Percentiles rank a stretch among this genome's conserved stretches.
phyloP scores from a whole-genome alignment of 1,139 yeast genomes.

The Suhomyces taliae region DNA sequence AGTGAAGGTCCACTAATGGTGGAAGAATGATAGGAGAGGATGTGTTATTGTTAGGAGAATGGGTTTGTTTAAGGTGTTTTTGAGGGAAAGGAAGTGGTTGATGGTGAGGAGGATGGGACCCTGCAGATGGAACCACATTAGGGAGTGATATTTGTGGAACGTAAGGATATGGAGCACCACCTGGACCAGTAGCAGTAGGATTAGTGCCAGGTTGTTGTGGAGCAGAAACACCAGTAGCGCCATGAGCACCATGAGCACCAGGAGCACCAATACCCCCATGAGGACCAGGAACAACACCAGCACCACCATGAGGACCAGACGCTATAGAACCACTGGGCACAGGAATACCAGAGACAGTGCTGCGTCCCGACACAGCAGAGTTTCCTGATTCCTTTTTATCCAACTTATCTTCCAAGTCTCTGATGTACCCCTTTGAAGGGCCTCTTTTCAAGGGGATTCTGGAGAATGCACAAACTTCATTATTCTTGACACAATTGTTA shows the following conservation, averaged over 20 bases:
- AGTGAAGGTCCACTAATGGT: slow-evolving; percentile 21
- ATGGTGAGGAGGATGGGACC: slow-evolving; percentile 9
- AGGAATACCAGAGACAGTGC: neutral
- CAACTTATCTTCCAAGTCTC: slow-evolving; percentile 41
- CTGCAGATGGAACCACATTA: neutral
- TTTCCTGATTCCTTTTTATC: slow-evolving; percentile 10
- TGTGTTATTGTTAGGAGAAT: slow-evolving; percentile 16
- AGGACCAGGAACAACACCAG: too few relatives aligned
- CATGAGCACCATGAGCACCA: too few relatives aligned
- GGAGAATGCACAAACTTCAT: slow-evolving; percentile 60
- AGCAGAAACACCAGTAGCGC: too few relatives aligned
- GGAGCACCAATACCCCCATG: too few relatives aligned
- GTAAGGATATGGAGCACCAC: slow-evolving; percentile 1
- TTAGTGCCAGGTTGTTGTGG: neutral
- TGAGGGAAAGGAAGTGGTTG: slow-evolving; percentile 23
- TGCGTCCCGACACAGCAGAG: neutral
- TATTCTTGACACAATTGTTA: slow-evolving; percentile 55
- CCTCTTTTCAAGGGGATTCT: slow-evolving; percentile 75
- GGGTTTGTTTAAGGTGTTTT: slow-evolving; percentile 16
- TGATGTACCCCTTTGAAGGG: slow-evolving; percentile 68
- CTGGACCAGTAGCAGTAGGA: slow-evolving; percentile 1
- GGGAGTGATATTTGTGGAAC: slow-evolving; percentile 1
- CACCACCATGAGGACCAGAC: too few relatives aligned
- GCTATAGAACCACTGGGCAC: too few relatives aligned
- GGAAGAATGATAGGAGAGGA: slow-evolving; percentile 29